Percentiles rank a stretch among this genome's conserved stretches.
phyloP scores from a whole-genome alignment of 768 basidiomycete species.

The Zangia roseola region DNA sequence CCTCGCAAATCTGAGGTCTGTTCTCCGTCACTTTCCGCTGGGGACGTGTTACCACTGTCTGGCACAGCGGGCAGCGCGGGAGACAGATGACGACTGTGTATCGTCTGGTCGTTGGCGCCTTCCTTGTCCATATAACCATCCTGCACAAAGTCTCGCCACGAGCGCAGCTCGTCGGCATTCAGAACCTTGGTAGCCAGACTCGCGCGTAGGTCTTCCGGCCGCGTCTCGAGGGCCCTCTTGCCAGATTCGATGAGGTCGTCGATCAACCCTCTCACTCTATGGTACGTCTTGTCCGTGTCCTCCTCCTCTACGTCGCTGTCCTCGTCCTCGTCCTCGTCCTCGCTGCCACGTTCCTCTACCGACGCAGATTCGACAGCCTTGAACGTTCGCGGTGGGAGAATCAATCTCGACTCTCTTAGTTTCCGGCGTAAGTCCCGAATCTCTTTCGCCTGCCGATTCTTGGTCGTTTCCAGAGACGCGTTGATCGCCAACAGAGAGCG shows the following conservation, averaged over 20 bases:
- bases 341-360: constrained; percentile 42
- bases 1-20: constrained; percentile 13
- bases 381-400: constrained; percentile 66
- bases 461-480: constrained; percentile 73
- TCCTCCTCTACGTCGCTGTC: constrained; percentile 40
- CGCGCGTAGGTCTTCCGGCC: constrained; percentile 49
- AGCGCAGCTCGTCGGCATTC: constrained; percentile 66
- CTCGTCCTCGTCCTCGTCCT: constrained; percentile 39
- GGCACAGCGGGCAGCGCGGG: constrained; percentile 20
- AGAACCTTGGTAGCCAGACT: constrained; percentile 64
- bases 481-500: constrained; percentile 85
- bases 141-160: constrained; percentile 47
- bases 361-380: constrained; percentile 52
- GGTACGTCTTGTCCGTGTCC: constrained; percentile 58
- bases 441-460: constrained; percentile 78
- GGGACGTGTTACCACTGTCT: constrained; percentile 15
- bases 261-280: constrained; percentile 60
- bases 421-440: constrained; percentile 82
- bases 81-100: constrained; percentile 13
- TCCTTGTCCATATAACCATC: constrained; percentile 17
- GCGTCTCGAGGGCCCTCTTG: constrained; percentile 58
- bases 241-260: constrained; percentile 61
- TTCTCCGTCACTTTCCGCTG: constrained; percentile 29
- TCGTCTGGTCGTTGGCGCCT: constrained; percentile 32
- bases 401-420: constrained; percentile 77